Evolutionary conservation across 2,329 filamentous ascomycete species (phyloP).

Genomic region (Talaromyces pinophilus): DNA sequence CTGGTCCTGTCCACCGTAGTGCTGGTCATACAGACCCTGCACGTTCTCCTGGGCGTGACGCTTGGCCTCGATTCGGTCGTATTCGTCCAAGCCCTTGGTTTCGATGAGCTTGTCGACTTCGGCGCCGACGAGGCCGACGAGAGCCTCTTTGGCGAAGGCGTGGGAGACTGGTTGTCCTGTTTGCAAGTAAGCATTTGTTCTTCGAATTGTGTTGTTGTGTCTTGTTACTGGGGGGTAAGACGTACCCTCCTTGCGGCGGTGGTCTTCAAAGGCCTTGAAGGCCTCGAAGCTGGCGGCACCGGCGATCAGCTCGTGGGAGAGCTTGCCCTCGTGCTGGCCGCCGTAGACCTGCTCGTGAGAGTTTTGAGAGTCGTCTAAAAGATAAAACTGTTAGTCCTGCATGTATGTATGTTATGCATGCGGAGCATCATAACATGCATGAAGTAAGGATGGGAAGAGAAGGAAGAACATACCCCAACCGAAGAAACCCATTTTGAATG

Average conservation of each 20-base stretch:
- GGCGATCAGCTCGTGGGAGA: slow-evolving; percentile 73
- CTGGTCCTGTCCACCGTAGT: slow-evolving; percentile 56
- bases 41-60: slow-evolving; percentile 61
- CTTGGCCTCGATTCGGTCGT: slow-evolving; percentile 61
- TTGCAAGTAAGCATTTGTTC: neutral
- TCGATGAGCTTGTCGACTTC: slow-evolving; percentile 76
- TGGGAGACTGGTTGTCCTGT: slow-evolving; percentile 72
- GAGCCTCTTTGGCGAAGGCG: slow-evolving; percentile 73
- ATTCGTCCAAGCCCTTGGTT: slow-evolving; percentile 65
- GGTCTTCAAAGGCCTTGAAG: slow-evolving; percentile 78
- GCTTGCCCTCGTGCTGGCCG: slow-evolving; percentile 59
- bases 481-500: slow-evolving; percentile 24
- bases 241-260: slow-evolving; percentile 68
- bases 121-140: slow-evolving; percentile 70
- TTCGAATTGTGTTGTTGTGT: neutral
- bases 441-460: neutral
- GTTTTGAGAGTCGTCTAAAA: slow-evolving; percentile 53
- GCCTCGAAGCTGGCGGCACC: slow-evolving; percentile 76
- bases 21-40: slow-evolving; percentile 62
- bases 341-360: slow-evolving; percentile 59
- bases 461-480: slow-evolving; percentile 18
- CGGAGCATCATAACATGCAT: neutral
- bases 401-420: neutral
- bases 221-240: neutral
- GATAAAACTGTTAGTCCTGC: neutral